Evolutionary conservation across 2,329 filamentous ascomycete genomes (phyloP), one percentile per base, ranked within the genome.

Genomic region (Colletotrichum sp.): DNA sequence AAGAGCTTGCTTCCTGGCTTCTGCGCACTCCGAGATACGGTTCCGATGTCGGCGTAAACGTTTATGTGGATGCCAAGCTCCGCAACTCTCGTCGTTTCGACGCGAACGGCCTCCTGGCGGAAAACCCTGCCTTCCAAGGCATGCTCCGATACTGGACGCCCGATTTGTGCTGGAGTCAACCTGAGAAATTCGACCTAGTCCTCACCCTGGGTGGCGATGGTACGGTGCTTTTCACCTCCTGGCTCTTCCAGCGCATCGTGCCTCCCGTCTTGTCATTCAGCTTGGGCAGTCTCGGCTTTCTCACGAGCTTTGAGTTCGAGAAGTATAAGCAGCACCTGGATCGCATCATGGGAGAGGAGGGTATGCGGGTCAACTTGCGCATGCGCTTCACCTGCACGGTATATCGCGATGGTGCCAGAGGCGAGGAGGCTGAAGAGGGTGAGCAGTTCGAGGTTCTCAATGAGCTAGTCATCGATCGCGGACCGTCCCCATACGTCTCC

Each of bases 301-400:
- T 98, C 80, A 98, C 95, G 4, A 96, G 93, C 75, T 98, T 97
- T 81, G 92, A 96, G 82, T 99, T 97, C 82, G 92, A 95, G 77
- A 91, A 93, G 80, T 98, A 98, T 88, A 96, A 95, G 85, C 90
- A 94, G 75, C 95, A 98, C 81, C 90, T 99, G 39, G 94, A 95
- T 85, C 93, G 93, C 70, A 92, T 99, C 79, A 98, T 99, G 96
- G 96, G 96, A 76, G 95, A 98, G 73, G 92, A 94, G 3, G 97
- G 97, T 72, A 99, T 99, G 96, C 94, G 96, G 70, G 96, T 99
- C 76, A 99, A 98, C 82, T 89, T 99, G 80, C 95, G 97, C 79
- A 99, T 99, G 97, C 95, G 97, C 77, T 99, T 99, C 85, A 99
- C 97, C 18, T 99, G 96, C 87, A 99, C 97, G 0, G 96, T 99